Percentiles rank a stretch among this genome's conserved stretches.
phyloP scores from a whole-genome alignment of 306 rosid genomes.

The Prosopis cineraria region DNA sequence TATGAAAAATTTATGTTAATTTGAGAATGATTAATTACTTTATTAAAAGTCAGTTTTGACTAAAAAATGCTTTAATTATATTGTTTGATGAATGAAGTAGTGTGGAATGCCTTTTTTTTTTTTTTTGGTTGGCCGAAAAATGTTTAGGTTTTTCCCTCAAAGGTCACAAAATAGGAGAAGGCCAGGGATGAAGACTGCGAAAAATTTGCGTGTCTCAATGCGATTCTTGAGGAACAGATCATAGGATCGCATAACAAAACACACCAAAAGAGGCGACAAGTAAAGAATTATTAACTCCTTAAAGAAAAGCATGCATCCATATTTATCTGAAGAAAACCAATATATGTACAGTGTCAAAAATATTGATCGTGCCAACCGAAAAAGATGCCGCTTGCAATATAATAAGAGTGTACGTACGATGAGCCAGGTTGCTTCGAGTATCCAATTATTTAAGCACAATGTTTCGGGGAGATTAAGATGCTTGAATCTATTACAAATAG shows the following conservation, averaged over 20 bases:
- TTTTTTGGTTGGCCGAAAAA: background rate
- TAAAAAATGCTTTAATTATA: too few relatives aligned
- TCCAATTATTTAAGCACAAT: conserved; percentile 27
- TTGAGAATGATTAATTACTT: too few relatives aligned
- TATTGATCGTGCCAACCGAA: conserved; percentile 34
- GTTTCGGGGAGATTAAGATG: conserved; percentile 79
- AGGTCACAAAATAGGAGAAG: background rate
- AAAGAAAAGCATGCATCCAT: background rate
- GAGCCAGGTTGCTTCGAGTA: conserved; percentile 9
- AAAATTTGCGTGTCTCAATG: background rate
- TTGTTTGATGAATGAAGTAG: too few relatives aligned
- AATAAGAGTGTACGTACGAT: conserved; percentile 31
- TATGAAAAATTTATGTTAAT: too few relatives aligned
- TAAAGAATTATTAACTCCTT: background rate
- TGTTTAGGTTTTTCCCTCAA: background rate
- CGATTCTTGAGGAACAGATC: background rate
- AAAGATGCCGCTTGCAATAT: conserved; percentile 38
- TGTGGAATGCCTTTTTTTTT: background rate
- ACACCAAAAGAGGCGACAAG: conserved; percentile 19
- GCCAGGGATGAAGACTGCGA: background rate
- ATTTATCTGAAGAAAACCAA: background rate
- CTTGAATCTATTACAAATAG: conserved; percentile 27
- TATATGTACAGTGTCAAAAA: conserved; percentile 12
- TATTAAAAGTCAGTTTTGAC: too few relatives aligned
- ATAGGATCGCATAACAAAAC: background rate